Base-by-base conservation (phyloP, 176 grass and related monocot species). In the Chloris gayana region DNA sequence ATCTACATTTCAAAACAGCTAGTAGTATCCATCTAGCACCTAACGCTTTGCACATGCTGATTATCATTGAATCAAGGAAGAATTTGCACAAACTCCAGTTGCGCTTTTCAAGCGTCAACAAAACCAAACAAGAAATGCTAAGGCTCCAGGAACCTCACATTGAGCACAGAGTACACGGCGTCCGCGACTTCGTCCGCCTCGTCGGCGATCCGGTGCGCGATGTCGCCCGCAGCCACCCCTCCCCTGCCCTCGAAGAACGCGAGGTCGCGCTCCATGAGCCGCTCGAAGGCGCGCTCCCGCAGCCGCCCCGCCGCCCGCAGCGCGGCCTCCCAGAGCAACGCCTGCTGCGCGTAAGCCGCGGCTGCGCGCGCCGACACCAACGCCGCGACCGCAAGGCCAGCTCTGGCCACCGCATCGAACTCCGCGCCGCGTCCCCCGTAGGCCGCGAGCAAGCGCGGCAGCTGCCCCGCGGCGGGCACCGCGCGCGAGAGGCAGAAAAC, bases 161-260 rank as follows among this genome's bases (percentile, higher is more conserved):
- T 96, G 75, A 96, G 78, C 7, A 96, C 69, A 65, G 90, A 81
- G 81, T 88, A 90, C 19, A 91, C 29, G 7, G 90, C 84, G 71
- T 96, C 93, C 18, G 90, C 85, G 19, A 96, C 90, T n/a, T 92
- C 93, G 14, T 91, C 77, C 2, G 72, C 89, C 82, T 96, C 93
- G 21, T 88, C 78, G 0, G 87, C 84, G 85, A 90, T 90, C 76
- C 93, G 64, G 77, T 89, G 85, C 6, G 90, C 85, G 60, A 96
- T 25, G 64, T 96, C 93, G 39, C 93, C 93, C 0, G 87, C 27
- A 10, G 88, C 56, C 82, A 88, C 47, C 68, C 79, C 82, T 33
- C 53, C 79, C 19, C 80, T 84, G 21, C 90, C 87, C 70, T 96
- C 93, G 57, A 96, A 96, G 61, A 92, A 92, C 31, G 60, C 87